These are phyloP conservation scores for Fusarium virguliforme DNA, from an alignment of 2,329 filamentous ascomycete genomes.

Conservation along the genomic window DNA sequence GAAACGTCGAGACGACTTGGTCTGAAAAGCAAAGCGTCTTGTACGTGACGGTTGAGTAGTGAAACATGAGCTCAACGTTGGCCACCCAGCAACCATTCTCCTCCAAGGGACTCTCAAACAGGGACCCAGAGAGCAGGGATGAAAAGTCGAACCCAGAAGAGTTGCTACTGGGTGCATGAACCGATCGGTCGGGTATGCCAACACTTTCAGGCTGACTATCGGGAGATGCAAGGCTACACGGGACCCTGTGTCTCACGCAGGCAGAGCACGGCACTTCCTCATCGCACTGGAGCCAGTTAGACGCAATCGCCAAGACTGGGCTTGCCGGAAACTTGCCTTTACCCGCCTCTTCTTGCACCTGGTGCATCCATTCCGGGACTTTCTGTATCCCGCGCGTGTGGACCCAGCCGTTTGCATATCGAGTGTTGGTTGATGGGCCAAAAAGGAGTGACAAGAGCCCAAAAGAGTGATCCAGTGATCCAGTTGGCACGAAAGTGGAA, in stretches of 20 bases:
- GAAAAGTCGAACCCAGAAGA: slow-evolving; percentile 13
- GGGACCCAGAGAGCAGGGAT: slow-evolving; percentile 23
- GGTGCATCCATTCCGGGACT: slow-evolving; percentile 39
- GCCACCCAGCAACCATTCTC: slow-evolving; percentile 37
- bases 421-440: neutral
- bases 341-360: slow-evolving; percentile 39
- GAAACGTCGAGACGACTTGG: slow-evolving; percentile 25
- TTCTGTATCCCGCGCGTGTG: slow-evolving; percentile 40
- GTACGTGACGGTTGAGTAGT: slow-evolving; percentile 42
- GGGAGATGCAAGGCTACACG: slow-evolving; percentile 29
- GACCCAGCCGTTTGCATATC: slow-evolving; percentile 10
- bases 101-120: slow-evolving; percentile 13
- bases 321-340: slow-evolving; percentile 19
- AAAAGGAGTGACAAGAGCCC: neutral
- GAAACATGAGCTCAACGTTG: slow-evolving; percentile 37
- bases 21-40: slow-evolving; percentile 36
- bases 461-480: too few species aligned
- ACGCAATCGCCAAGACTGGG: neutral
- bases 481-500: neutral
- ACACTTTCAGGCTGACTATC: neutral
- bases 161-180: slow-evolving; percentile 16
- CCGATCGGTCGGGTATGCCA: slow-evolving; percentile 13
- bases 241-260: slow-evolving; percentile 33
- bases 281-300: slow-evolving; percentile 26
- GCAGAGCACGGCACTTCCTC: slow-evolving; percentile 35